These are phyloP conservation scores for Echinochloa phyllopogon DNA, from an alignment of 176 grass and related monocot species.

Conservation along the genomic window DNA sequence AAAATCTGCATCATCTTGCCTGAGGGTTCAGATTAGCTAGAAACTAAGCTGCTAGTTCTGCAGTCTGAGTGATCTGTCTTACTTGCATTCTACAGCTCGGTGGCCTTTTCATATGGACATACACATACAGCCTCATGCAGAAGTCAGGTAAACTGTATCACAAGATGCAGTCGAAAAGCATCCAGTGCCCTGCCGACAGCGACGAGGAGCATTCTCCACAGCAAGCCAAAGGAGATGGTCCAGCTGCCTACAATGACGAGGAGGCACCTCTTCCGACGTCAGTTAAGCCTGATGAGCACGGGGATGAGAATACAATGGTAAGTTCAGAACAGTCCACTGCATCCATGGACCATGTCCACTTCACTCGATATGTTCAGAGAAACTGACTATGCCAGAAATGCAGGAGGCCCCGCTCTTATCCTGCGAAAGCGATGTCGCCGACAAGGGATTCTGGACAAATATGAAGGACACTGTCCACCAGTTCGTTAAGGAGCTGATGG, in stretches of 20 bases:
- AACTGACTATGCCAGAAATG: slow-evolving; percentile 34
- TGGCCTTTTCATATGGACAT: slow-evolving; percentile 85
- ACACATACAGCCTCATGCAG: slow-evolving; percentile 83
- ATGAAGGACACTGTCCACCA: slow-evolving; percentile 61
- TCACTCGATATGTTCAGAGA: background rate
- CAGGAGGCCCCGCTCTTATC: slow-evolving; percentile 67
- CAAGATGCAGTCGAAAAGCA: slow-evolving; percentile 48
- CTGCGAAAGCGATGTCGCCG: slow-evolving; percentile 32
- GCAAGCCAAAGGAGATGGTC: background rate
- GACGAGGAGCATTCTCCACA: slow-evolving; percentile 29
- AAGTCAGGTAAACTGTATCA: slow-evolving; percentile 79
- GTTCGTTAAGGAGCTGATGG: slow-evolving; percentile 68
- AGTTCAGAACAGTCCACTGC: slow-evolving; percentile 25
- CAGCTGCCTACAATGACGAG: slow-evolving; percentile 34
- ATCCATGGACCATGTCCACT: background rate
- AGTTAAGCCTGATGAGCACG: slow-evolving; percentile 34
- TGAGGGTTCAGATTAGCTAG: background rate
- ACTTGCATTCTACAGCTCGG: slow-evolving; percentile 64
- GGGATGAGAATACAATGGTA: slow-evolving; percentile 58
- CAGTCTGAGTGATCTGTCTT: background rate
- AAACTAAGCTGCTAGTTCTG: background rate
- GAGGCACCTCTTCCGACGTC: slow-evolving; percentile 54
- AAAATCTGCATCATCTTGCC: background rate
- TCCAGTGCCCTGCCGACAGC: slow-evolving; percentile 43
- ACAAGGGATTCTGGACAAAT: slow-evolving; percentile 64